Percentiles rank a stretch among this genome's conserved stretches.
Conservation (phyloP, 129 eudicot species). For the Rutidosis leptorrhynchoides region DNA sequence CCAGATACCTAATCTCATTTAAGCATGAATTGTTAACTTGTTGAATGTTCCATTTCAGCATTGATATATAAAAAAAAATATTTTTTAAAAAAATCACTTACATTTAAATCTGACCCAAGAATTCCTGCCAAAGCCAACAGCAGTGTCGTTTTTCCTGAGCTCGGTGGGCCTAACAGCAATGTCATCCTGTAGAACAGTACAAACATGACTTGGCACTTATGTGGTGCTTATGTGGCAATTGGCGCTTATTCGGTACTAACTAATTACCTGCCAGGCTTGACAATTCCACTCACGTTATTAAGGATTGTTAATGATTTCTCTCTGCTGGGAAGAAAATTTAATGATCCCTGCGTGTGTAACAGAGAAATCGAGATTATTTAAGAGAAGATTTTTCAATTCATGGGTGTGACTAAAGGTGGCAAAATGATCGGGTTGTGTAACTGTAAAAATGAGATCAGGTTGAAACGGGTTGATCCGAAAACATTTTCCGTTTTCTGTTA, state of each 20-base stretch:
- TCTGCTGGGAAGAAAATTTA: constrained; percentile 51
- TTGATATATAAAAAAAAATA: too few species aligned
- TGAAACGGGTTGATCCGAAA: not conserved
- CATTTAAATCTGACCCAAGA: constrained; percentile 49
- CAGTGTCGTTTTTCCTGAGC: constrained; percentile 72
- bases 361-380: not conserved
- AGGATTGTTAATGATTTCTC: constrained; percentile 58
- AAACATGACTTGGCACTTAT: not conserved
- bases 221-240: not conserved
- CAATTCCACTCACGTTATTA: constrained; percentile 55
- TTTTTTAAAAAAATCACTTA: constrained; percentile 7
- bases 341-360: constrained; percentile 36
- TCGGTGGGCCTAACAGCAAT: constrained; percentile 76
- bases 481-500: not conserved
- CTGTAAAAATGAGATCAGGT: not conserved
- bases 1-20: constrained; percentile 48
- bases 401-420: not conserved
- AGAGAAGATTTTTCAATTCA: not conserved
- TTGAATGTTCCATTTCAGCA: not conserved
- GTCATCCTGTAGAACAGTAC: constrained; percentile 49
- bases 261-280: constrained; percentile 72
- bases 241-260: not conserved
- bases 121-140: constrained; percentile 64
- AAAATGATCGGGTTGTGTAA: not conserved
- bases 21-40: not conserved